These are phyloP conservation scores for Candida glaebosa DNA, from an alignment of 805 yeast species.

Conservation along the genomic window DNA sequence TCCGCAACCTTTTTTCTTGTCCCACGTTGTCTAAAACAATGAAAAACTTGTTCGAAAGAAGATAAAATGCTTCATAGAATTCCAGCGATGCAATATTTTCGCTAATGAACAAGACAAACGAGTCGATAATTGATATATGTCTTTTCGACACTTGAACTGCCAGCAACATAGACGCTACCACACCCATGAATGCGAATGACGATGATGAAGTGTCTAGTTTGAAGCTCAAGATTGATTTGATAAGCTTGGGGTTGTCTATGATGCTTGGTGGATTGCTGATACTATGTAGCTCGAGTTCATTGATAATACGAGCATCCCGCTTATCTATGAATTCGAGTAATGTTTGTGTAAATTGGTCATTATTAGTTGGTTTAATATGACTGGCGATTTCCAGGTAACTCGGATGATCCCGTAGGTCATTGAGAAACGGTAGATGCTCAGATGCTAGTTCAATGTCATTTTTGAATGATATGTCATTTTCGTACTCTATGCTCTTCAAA, in stretches of 20 bases:
- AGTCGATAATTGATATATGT: conserved; percentile 7
- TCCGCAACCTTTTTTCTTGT: conserved; percentile 39
- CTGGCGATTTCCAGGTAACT: not conserved
- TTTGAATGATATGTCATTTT: conserved; percentile 7
- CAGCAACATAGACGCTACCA: not conserved
- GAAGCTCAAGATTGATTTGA: not conserved
- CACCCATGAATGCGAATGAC: conserved; percentile 1
- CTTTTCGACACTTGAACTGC: conserved; percentile 1
- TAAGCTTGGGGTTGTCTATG: not conserved
- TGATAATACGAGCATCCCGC: conserved; percentile 3
- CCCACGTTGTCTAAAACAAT: conserved; percentile 16
- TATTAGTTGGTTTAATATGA: not conserved
- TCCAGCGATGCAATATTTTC: conserved; percentile 2
- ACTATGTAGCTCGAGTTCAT: conserved; percentile 2
- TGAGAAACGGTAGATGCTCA: conserved; percentile 7
- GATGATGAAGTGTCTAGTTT: not conserved
- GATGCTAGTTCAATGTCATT: conserved; percentile 5
- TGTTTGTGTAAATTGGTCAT: conserved; percentile 1
- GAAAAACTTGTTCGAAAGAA: conserved; percentile 8
- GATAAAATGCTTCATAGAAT: not conserved
- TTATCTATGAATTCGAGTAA: conserved; percentile 5
- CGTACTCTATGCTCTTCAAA: conserved; percentile 12
- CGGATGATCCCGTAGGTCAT: conserved; percentile 7
- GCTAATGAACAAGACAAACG: conserved; percentile 5
- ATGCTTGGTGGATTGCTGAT: conserved; percentile 1